These are phyloP conservation scores for Stenocarpella maydis DNA, from an alignment of 2,329 filamentous ascomycete genomes.

Conservation along the genomic window DNA sequence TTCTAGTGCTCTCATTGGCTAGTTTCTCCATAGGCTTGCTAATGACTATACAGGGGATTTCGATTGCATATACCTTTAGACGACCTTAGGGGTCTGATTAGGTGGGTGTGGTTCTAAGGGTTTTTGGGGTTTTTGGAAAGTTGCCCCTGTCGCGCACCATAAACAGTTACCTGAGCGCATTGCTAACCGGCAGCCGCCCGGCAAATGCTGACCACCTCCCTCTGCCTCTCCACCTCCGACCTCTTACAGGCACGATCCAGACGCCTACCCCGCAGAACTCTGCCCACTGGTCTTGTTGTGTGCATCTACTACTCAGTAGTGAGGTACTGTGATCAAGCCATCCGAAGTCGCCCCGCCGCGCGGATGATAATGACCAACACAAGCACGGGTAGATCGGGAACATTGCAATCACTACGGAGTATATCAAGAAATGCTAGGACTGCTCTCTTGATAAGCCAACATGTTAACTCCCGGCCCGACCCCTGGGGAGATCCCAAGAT, in stretches of 20 bases:
- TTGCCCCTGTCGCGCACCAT: no score
- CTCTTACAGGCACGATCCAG: neutral
- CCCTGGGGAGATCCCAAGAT: neutral
- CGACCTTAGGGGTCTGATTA: no score
- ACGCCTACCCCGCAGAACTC: neutral
- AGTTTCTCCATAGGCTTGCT: no score
- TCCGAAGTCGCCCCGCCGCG: neutral
- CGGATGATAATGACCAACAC: neutral
- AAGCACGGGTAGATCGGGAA: neutral
- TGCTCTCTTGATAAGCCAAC: conserved; percentile 3
- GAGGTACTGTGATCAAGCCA: neutral
- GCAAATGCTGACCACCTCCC: neutral
- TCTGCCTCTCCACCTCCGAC: neutral
- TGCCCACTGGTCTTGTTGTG: neutral
- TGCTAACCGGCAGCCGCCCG: neutral
- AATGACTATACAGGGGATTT: no score
- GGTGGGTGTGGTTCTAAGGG: no score
- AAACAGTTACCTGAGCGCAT: neutral
- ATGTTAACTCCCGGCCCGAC: neutral
- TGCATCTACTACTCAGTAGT: no score
- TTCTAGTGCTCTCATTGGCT: no score
- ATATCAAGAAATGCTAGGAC: neutral
- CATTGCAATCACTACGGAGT: neutral
- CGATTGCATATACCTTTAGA: no score
- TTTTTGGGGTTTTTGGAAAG: no score